phyloP scores from a whole-genome alignment of 2,329 filamentous ascomycete species.

The Colletotrichum scovillei region DNA sequence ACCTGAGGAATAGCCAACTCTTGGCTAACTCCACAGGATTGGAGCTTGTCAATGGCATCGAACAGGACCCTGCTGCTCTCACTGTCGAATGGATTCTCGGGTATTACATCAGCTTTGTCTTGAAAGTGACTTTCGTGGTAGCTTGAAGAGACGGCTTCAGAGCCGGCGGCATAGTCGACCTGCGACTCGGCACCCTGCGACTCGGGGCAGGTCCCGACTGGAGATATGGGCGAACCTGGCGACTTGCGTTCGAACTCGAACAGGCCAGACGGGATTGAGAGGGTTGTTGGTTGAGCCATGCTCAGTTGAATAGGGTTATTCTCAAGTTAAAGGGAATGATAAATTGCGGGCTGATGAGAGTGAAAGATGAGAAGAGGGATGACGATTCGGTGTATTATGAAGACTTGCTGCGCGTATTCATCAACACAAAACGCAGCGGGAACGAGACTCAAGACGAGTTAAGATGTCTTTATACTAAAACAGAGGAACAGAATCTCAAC shows the following conservation, averaged over 20 bases:
- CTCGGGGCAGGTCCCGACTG: too few species aligned
- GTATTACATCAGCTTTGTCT: not conserved
- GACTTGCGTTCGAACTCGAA: not conserved
- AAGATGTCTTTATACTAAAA: not conserved
- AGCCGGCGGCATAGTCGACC: not conserved
- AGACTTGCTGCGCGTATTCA: not conserved
- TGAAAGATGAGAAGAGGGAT: not conserved
- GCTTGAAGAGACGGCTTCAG: not conserved
- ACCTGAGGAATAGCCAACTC: conserved; percentile 50
- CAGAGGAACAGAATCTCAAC: not conserved
- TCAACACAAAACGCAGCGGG: not conserved
- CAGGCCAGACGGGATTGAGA: not conserved
- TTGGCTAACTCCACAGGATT: conserved; percentile 43
- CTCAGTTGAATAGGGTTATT: not conserved
- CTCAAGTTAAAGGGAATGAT: not conserved
- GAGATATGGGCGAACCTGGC: not conserved
- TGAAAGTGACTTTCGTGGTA: not conserved
- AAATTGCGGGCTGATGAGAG: not conserved
- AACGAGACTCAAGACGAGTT: not conserved
- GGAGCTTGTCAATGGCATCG: conserved; percentile 49
- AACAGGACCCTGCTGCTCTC: conserved; percentile 48
- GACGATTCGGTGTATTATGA: not conserved
- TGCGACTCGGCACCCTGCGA: not conserved
- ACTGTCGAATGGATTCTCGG: conserved; percentile 48
- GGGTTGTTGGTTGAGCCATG: not conserved